phyloP scores from a whole-genome alignment of 306 rosid species.

The Quercus variabilis region DNA sequence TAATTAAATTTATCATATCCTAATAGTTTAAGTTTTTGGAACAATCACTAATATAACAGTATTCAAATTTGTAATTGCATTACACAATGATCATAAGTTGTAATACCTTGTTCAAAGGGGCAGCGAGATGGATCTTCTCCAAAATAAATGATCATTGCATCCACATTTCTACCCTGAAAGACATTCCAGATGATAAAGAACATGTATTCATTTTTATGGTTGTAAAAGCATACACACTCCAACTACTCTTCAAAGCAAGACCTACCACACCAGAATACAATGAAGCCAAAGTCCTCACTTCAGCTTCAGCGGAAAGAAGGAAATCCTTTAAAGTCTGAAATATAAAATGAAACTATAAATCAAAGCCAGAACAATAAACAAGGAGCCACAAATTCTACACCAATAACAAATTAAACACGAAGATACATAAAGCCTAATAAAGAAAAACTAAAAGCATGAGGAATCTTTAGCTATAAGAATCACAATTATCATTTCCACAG shows the following conservation, averaged over 20 bases:
- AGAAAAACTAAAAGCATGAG: not conserved
- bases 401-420: not conserved
- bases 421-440: not conserved
- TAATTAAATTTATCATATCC: too few relatives aligned
- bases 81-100: not conserved
- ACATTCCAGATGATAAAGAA: constrained; percentile 22
- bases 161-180: constrained; percentile 85
- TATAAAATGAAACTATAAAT: not conserved
- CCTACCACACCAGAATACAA: constrained; percentile 82
- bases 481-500: not conserved
- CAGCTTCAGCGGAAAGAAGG: constrained; percentile 80
- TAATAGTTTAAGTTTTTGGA: too few relatives aligned
- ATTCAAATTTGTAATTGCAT: too few relatives aligned
- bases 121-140: constrained; percentile 94
- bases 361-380: not conserved
- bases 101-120: constrained; percentile 85
- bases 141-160: constrained; percentile 77
- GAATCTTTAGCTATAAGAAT: not conserved
- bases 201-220: not conserved
- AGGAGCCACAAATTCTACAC: not conserved
- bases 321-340: constrained; percentile 67
- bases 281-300: constrained; percentile 84
- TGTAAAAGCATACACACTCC: not conserved
- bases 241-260: constrained; percentile 11
- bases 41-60: too few relatives aligned